Percentiles rank a stretch among this genome's conserved stretches.
Evolutionary conservation across 2,329 filamentous ascomycete genomes (phyloP).

Genomic region (Ramichloridium luteum): DNA sequence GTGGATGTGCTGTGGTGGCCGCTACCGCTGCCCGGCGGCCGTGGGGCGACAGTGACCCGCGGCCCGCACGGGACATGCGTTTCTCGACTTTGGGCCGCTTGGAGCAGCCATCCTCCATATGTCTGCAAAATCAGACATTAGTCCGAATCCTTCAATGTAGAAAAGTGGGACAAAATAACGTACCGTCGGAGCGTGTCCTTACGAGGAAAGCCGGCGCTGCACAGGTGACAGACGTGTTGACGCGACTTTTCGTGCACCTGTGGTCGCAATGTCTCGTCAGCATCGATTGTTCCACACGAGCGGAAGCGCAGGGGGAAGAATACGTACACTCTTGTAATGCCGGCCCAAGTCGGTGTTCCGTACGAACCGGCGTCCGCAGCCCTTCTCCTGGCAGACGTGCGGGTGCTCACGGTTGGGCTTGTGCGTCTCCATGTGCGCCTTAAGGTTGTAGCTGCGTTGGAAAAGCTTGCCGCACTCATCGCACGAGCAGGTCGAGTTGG

Average conservation of each 20-base stretch:
- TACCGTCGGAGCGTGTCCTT: constrained; percentile 76
- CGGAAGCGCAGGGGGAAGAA: constrained; percentile 18
- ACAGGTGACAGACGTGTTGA: constrained; percentile 59
- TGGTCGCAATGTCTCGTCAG: no score
- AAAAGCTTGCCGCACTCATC: constrained; percentile 66
- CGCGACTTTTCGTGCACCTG: no score
- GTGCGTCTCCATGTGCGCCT: constrained; percentile 75
- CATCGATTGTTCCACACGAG: constrained; percentile 24
- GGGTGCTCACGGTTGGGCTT: constrained; percentile 60
- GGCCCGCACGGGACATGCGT: no score
- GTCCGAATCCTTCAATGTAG: background rate
- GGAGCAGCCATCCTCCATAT: constrained; percentile 65
- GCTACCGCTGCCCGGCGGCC: no score
- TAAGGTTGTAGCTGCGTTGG: constrained; percentile 74
- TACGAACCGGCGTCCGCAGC: constrained; percentile 65
- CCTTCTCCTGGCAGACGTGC: constrained; percentile 51
- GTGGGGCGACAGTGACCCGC: no score
- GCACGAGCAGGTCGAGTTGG: constrained; percentile 62
- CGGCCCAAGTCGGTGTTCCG: constrained; percentile 65
- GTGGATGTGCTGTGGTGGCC: no score
- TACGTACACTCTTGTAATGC: constrained; percentile 41
- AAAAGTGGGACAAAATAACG: constrained; percentile 15
- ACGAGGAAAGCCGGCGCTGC: constrained; percentile 58
- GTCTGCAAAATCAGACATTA: constrained; percentile 35
- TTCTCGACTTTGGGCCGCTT: constrained; percentile 36